Evolutionary conservation across 1,284 basidiomycete species (phyloP).

Genomic region (Erythrobasidium hasegawianum): DNA sequence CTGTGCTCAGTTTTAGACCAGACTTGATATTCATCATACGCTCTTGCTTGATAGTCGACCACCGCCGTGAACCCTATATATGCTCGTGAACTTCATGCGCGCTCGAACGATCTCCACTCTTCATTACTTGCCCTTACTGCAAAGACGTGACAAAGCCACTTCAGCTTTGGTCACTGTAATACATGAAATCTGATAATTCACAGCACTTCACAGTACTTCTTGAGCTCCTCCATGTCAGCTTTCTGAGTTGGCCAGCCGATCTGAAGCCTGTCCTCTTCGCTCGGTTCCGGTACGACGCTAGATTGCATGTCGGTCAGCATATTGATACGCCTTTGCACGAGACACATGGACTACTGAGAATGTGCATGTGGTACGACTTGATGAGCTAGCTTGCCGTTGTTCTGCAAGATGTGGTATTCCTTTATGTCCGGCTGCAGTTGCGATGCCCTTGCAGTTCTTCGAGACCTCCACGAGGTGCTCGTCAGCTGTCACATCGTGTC

Average conservation of each 20-base stretch:
- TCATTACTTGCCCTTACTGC: no score
- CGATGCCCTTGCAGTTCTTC: slow-evolving; percentile 44
- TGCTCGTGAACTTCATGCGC: no score
- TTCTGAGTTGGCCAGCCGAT: slow-evolving; percentile 52
- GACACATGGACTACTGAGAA: slow-evolving; percentile 36
- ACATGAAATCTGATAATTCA: background rate
- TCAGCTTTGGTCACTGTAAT: no score
- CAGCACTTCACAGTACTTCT: slow-evolving; percentile 44
- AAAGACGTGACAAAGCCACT: no score
- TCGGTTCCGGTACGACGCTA: slow-evolving; percentile 52
- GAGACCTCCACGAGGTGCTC: slow-evolving; percentile 14
- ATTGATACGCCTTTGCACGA: no score
- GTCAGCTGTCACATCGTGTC: slow-evolving; percentile 18
- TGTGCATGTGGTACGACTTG: slow-evolving; percentile 43
- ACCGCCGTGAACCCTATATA: no score
- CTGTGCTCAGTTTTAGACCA: no score
- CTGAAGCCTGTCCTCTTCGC: slow-evolving; percentile 50
- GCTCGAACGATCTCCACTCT: no score
- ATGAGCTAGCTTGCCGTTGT: slow-evolving; percentile 45
- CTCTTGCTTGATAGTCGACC: no score
- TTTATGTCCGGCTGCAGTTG: slow-evolving; percentile 48
- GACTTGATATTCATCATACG: no score
- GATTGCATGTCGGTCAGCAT: no score
- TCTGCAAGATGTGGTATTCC: slow-evolving; percentile 52
- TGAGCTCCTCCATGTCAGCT: slow-evolving; percentile 49